phyloP scores from a whole-genome alignment of 2,329 filamentous ascomycete genomes.

The Ophiostoma sp. region DNA sequence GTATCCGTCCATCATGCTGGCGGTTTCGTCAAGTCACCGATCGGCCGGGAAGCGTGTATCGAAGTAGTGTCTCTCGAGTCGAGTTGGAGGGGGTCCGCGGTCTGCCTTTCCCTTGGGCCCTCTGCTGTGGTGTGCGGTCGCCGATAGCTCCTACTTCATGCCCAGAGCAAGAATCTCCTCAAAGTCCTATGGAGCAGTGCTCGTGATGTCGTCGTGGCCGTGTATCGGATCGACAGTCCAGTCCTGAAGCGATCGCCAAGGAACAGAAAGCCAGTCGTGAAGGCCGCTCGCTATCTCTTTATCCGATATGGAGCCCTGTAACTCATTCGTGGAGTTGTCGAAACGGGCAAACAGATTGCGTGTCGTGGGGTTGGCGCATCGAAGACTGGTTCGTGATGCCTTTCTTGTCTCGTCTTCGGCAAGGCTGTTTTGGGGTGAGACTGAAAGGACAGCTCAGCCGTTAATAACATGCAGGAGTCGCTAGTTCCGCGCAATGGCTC shows the following conservation, averaged over 20 bases:
- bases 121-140: not conserved
- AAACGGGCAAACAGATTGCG: not conserved
- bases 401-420: not conserved
- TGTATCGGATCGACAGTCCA: not conserved
- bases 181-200: not conserved
- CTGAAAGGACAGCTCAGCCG: conserved; percentile 26
- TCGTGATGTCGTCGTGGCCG: not conserved
- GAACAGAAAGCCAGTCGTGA: not conserved
- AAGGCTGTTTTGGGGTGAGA: not conserved
- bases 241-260: not conserved
- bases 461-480: conserved; percentile 1
- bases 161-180: not conserved
- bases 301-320: not conserved
- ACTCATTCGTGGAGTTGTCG: not conserved
- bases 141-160: not conserved
- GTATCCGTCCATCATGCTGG: conserved; percentile 67
- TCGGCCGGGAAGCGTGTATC: not conserved
- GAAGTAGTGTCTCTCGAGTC: not conserved
- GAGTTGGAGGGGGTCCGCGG: not conserved
- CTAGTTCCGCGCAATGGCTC: not conserved
- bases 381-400: not conserved
- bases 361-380: conserved; percentile 4
- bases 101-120: not conserved
- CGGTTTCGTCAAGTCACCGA: not conserved
- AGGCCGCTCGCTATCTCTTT: not conserved